Evolutionary conservation across 1,284 basidiomycete genomes (phyloP).

Genomic region (Phenoliferia sp.): DNA sequence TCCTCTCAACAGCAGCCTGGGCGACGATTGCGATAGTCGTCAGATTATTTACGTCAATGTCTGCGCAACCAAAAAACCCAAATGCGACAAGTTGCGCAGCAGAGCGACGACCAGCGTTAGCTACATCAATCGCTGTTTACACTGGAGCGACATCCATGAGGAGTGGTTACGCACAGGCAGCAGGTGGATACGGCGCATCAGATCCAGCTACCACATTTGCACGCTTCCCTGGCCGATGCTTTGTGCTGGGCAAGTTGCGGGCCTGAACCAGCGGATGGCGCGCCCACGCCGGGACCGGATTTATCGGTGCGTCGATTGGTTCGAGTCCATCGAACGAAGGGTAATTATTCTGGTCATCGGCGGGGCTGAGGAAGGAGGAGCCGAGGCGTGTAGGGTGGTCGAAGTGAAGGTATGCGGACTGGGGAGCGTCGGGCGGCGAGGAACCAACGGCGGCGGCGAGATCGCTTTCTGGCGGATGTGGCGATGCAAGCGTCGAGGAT

Average conservation of each 20-base stretch:
- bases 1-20: conserved; percentile 20
- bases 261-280: conserved; percentile 15
- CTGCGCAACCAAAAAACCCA: not conserved
- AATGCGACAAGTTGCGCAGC: too few relatives aligned
- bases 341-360: not conserved
- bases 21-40: conserved; percentile 19
- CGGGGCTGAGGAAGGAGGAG: conserved; percentile 4
- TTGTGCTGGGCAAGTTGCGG: not conserved
- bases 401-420: conserved; percentile 5
- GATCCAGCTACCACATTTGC: conserved; percentile 3
- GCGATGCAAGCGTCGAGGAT: too few relatives aligned
- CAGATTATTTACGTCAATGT: conserved; percentile 27
- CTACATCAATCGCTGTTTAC: not conserved
- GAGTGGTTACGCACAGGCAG: not conserved
- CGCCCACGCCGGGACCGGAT: conserved; percentile 13
- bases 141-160: too few relatives aligned
- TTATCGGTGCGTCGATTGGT: not conserved
- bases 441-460: not conserved
- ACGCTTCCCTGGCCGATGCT: not conserved
- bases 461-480: not conserved
- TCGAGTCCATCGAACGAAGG: not conserved
- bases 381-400: not conserved
- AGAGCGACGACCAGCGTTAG: too few relatives aligned
- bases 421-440: not conserved
- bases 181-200: conserved; percentile 10